Percentiles rank a stretch among this genome's conserved stretches.
Conservation (phyloP, 345 rosid genomes). For the Dimocarpus longan region DNA sequence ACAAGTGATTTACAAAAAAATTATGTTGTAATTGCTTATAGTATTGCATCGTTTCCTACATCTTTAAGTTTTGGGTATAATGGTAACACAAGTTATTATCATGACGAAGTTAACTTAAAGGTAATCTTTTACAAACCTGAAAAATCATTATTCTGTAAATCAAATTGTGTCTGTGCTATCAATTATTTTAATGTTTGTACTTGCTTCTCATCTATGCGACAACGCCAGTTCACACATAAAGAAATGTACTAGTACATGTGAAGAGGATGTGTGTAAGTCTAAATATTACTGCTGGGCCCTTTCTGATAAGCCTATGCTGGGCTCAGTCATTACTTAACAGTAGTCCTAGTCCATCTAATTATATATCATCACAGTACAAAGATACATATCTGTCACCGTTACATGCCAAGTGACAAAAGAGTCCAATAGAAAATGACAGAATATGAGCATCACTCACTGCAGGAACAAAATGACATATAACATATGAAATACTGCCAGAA, state of each 20-base stretch:
- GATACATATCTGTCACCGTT: neutral
- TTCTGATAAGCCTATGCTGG: neutral
- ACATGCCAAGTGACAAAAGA: neutral
- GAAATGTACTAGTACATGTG: neutral
- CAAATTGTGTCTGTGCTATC: neutral
- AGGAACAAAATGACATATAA: constrained; percentile 10
- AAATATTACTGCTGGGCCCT: neutral
- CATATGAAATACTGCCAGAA: neutral
- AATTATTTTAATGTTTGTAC: neutral
- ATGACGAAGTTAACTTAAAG: neutral
- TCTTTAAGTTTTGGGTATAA: neutral
- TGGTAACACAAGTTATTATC: neutral
- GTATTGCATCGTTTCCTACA: neutral
- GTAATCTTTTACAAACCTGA: neutral
- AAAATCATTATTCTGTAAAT: neutral
- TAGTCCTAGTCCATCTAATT: neutral
- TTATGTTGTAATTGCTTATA: neutral
- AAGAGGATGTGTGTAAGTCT: neutral
- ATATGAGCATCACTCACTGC: neutral
- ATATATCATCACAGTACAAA: neutral
- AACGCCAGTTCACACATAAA: neutral
- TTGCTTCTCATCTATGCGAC: neutral
- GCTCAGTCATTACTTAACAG: neutral
- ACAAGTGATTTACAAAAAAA: too few relatives aligned
- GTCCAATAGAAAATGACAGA: neutral